These are phyloP conservation scores for Entoloma clypeatum DNA, from an alignment of 1,284 basidiomycete species.

Conservation along the genomic window DNA sequence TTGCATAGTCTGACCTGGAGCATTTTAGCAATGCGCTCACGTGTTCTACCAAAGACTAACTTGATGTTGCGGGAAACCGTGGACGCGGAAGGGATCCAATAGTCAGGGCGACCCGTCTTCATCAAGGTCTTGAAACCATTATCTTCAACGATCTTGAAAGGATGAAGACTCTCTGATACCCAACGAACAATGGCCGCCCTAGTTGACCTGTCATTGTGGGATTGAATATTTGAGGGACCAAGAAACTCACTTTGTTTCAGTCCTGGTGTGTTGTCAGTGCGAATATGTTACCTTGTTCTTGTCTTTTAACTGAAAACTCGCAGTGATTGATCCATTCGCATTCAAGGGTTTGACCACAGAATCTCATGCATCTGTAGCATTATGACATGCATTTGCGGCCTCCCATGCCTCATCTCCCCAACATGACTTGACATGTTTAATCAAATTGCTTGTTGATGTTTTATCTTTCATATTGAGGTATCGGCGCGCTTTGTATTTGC, in stretches of 20 bases:
- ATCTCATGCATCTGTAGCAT: not conserved
- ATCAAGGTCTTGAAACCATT: conserved; percentile 21
- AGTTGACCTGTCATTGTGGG: conserved; percentile 7
- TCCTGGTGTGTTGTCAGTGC: conserved; percentile 2
- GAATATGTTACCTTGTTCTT: conserved; percentile 10
- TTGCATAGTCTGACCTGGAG: conserved; percentile 20
- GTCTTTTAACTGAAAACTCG: conserved; percentile 1
- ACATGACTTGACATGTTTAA: conserved; percentile 24
- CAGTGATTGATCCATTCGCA: conserved; percentile 8
- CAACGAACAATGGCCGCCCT: conserved; percentile 24
- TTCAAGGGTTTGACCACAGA: not conserved
- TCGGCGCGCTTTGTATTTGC: conserved; percentile 6
- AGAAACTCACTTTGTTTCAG: conserved; percentile 16
- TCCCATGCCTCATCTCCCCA: conserved; percentile 21
- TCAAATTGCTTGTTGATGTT: conserved; percentile 25
- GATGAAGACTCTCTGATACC: conserved; percentile 20
- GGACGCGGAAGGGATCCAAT: conserved; percentile 23
- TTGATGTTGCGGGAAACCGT: conserved; percentile 25
- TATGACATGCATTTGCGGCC: conserved; percentile 3
- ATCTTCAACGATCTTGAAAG: conserved; percentile 24
- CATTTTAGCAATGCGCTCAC: conserved; percentile 20
- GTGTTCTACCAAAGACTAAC: conserved; percentile 18
- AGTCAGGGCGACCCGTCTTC: conserved; percentile 25
- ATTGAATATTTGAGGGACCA: conserved; percentile 7
- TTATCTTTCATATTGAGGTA: conserved; percentile 23